Conservation (phyloP, 768 basidiomycete species). For the Amanita inopinata region DNA sequence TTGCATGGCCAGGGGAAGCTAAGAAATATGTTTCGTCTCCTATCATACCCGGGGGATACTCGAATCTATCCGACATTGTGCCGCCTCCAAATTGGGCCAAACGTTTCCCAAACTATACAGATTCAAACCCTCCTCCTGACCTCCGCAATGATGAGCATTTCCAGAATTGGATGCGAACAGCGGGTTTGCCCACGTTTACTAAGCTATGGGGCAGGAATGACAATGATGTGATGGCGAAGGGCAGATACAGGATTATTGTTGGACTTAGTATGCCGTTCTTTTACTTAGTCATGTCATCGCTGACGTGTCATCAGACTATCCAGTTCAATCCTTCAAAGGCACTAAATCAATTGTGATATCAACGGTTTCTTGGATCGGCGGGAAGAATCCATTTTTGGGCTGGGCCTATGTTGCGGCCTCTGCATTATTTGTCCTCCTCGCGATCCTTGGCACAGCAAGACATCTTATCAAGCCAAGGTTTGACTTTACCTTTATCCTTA, state of each 20-base stretch:
- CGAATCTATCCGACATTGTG: constrained; percentile 51
- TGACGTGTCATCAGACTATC: constrained; percentile 58
- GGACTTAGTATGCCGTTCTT: constrained; percentile 66
- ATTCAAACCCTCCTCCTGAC: constrained; percentile 57
- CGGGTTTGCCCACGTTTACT: constrained; percentile 92
- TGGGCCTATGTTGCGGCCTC: constrained; percentile 96
- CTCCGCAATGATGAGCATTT: constrained; percentile 79
- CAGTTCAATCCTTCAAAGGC: constrained; percentile 82
- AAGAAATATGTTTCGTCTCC: constrained; percentile 77
- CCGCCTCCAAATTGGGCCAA: constrained; percentile 91
- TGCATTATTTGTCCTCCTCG: constrained; percentile 78
- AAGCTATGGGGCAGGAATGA: constrained; percentile 95
- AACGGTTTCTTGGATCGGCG: constrained; percentile 97
- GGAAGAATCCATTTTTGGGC: constrained; percentile 96
- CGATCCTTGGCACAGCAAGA: constrained; percentile 79
- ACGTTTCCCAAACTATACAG: constrained; percentile 69
- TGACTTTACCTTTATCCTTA: constrained; percentile 13
- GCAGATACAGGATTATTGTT: constrained; percentile 66
- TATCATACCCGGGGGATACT: constrained; percentile 36
- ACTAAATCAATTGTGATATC: constrained; percentile 97
- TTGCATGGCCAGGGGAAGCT: constrained; percentile 93
- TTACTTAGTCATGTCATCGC: constrained; percentile 5
- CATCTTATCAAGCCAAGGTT: constrained; percentile 91
- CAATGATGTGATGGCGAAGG: constrained; percentile 54
- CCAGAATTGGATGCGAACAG: constrained; percentile 99